Evolutionary conservation across 140 eudicot genomes (phyloP).

Genomic region (Oenanthe javanica): DNA sequence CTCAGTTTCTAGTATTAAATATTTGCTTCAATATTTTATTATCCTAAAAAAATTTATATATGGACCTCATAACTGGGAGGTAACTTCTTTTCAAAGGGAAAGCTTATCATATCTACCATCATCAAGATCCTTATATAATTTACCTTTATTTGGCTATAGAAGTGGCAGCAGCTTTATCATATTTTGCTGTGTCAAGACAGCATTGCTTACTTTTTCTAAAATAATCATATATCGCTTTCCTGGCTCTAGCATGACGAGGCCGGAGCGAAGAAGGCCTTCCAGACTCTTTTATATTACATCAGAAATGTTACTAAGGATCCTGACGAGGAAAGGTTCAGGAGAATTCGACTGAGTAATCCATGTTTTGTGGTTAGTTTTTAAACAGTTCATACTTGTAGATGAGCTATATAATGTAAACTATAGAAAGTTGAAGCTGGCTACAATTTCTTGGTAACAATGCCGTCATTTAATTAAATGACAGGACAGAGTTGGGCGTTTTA

Average conservation of each 20-base stretch:
- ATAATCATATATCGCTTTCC: neutral
- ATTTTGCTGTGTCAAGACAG: neutral
- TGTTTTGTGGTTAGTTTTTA: constrained; percentile 52
- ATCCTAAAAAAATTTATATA: neutral
- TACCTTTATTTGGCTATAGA: neutral
- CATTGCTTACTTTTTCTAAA: neutral
- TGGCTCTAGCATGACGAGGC: constrained; percentile 45
- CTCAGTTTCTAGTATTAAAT: neutral
- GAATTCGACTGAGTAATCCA: constrained; percentile 66
- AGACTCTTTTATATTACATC: constrained; percentile 55
- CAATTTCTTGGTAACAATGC: neutral
- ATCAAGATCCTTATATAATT: neutral
- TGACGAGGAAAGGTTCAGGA: constrained; percentile 58
- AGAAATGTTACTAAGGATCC: constrained; percentile 60
- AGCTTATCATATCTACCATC: neutral
- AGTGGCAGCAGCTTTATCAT: neutral
- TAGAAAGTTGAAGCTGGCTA: neutral
- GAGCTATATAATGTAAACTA: neutral
- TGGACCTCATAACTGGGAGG: neutral
- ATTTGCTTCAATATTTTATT: neutral
- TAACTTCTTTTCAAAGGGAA: neutral
- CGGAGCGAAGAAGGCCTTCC: constrained; percentile 56
- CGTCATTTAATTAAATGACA: constrained; percentile 20
- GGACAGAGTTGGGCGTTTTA: constrained; percentile 68
- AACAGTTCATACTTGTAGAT: neutral